Evolutionary conservation across 31 red algal species (phyloP).

Genomic region (Porphyra umbilicalis): DNA sequence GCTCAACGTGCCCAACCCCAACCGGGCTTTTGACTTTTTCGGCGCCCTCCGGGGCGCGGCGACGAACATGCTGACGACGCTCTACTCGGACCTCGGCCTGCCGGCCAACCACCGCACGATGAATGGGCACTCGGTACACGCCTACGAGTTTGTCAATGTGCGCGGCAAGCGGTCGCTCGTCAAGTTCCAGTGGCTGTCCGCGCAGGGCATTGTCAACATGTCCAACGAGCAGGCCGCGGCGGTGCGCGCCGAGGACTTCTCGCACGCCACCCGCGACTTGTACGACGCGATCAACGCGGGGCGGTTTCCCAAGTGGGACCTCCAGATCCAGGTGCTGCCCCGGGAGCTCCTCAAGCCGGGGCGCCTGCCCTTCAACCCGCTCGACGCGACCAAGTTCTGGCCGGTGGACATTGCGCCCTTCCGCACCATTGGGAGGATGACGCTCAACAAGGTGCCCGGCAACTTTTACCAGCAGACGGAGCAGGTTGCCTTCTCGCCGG

Average conservation of each 20-base stretch:
- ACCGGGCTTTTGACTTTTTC: neutral
- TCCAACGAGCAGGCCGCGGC: slow-evolving; percentile 29
- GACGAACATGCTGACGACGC: slow-evolving; percentile 29
- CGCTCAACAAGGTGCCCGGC: slow-evolving; percentile 32
- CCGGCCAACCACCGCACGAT: slow-evolving; percentile 37
- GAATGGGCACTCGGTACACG: slow-evolving; percentile 25
- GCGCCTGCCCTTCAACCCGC: slow-evolving; percentile 35
- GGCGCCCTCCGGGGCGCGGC: neutral
- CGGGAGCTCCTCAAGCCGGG: slow-evolving; percentile 7
- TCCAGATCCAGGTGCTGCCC: slow-evolving; percentile 26
- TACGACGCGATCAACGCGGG: slow-evolving; percentile 28
- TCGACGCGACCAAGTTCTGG: slow-evolving; percentile 44
- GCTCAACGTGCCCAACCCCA: neutral
- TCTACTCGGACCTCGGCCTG: slow-evolving; percentile 31
- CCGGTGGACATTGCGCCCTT: slow-evolving; percentile 32
- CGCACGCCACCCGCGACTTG: slow-evolving; percentile 47
- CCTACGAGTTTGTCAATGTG: slow-evolving; percentile 19
- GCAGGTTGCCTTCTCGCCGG: slow-evolving; percentile 51
- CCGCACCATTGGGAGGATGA: slow-evolving; percentile 23
- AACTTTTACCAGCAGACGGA: slow-evolving; percentile 48
- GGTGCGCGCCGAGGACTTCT: slow-evolving; percentile 29
- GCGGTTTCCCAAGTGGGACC: slow-evolving; percentile 23
- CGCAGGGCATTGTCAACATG: slow-evolving; percentile 17
- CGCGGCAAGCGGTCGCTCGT: slow-evolving; percentile 31
- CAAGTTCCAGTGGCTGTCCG: slow-evolving; percentile 40